phyloP scores from a whole-genome alignment of 2,329 filamentous ascomycete species.

The Ramichloridium luteum region DNA sequence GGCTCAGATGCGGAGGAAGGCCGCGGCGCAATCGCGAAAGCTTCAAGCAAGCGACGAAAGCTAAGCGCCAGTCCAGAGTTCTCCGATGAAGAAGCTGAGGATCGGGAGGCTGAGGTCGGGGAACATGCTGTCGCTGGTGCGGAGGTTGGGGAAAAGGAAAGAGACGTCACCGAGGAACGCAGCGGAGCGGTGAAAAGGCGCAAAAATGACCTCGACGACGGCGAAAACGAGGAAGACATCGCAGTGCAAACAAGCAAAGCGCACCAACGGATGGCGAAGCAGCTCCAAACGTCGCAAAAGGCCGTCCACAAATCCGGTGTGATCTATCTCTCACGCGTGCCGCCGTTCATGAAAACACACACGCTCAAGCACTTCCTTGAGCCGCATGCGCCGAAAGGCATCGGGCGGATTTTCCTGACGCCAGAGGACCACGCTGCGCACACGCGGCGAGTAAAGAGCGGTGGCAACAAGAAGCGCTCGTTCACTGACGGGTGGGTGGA shows the following conservation, averaged over 20 bases:
- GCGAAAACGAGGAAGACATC: conserved; percentile 22
- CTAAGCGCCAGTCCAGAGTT: conserved; percentile 33
- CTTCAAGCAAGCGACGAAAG: conserved; percentile 49
- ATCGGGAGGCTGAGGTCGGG: conserved; percentile 9
- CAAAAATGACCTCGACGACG: conserved; percentile 9
- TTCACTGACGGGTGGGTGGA: conserved; percentile 82
- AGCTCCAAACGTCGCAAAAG: conserved; percentile 51
- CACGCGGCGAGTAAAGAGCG: conserved; percentile 52
- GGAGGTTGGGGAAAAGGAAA: conserved; percentile 1
- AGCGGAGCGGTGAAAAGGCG: background rate
- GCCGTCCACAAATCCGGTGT: conserved; percentile 65
- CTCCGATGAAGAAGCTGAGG: conserved; percentile 12
- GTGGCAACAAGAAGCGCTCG: conserved; percentile 73
- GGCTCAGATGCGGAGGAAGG: conserved; percentile 56
- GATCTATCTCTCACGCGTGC: conserved; percentile 70
- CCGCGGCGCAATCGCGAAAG: conserved; percentile 44
- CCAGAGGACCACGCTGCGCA: conserved; percentile 60
- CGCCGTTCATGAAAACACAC: conserved; percentile 76
- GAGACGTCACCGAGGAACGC: background rate
- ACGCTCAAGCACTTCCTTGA: conserved; percentile 65
- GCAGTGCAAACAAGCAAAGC: conserved; percentile 4
- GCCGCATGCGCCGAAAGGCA: conserved; percentile 51
- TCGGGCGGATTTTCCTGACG: conserved; percentile 68
- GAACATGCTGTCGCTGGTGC: conserved; percentile 1
- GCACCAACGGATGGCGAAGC: conserved; percentile 40